Conservation (phyloP, 805 yeast species). For the Maudiozyma bulderi region DNA sequence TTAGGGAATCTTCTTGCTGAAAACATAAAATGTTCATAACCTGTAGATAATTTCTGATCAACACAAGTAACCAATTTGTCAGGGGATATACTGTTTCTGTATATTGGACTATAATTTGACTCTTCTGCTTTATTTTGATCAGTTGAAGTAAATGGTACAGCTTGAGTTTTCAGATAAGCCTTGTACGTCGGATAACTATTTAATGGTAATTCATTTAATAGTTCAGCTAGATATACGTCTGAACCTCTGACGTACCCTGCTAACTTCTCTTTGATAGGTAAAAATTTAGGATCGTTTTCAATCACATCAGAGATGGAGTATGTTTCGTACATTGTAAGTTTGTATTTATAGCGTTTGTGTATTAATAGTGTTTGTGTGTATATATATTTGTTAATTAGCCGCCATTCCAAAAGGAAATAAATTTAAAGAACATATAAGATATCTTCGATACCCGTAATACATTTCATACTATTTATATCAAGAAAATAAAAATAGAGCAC, state of each 20-base stretch:
- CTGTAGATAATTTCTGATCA: slow-evolving; percentile 39
- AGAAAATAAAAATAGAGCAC: too few relatives aligned
- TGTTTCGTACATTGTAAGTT: neutral
- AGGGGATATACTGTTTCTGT: slow-evolving; percentile 34
- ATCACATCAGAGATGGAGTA: slow-evolving; percentile 22
- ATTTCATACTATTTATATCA: too few relatives aligned
- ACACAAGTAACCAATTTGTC: slow-evolving; percentile 30
- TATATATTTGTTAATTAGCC: too few relatives aligned
- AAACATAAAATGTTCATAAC: slow-evolving; percentile 36
- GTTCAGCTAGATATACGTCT: slow-evolving; percentile 19
- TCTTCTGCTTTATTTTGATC: slow-evolving; percentile 26
- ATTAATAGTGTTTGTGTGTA: too few relatives aligned
- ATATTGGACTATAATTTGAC: slow-evolving; percentile 37
- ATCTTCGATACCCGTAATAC: too few relatives aligned
- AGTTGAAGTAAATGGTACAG: slow-evolving; percentile 19
- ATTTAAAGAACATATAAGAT: too few relatives aligned
- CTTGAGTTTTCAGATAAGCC: slow-evolving; percentile 25
- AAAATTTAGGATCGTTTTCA: slow-evolving; percentile 15
- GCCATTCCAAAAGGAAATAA: too few relatives aligned
- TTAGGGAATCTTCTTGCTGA: slow-evolving; percentile 31
- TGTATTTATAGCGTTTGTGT: neutral
- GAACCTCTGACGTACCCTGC: slow-evolving; percentile 15
- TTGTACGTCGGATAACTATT: slow-evolving; percentile 19
- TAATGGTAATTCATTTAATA: slow-evolving; percentile 18
- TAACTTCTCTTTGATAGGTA: slow-evolving; percentile 11